Evolutionary conservation across 2,329 filamentous ascomycete species (phyloP).

Genomic region (Teratosphaeria destructans): DNA sequence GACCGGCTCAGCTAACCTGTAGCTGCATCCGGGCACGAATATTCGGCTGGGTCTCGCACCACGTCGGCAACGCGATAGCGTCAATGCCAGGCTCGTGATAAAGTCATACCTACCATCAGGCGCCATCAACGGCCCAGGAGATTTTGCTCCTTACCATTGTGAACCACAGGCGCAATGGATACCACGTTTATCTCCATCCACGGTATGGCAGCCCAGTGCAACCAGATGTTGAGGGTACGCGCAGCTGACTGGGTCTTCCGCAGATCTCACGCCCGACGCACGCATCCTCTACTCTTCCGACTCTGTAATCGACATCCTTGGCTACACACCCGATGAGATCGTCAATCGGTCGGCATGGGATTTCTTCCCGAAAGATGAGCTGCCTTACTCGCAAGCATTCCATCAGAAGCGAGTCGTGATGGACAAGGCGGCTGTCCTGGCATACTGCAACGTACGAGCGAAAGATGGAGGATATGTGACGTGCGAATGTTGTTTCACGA

Average conservation of each 20-base stretch:
- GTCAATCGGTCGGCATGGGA: slow-evolving; percentile 70
- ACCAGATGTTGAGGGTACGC: background rate
- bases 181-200: slow-evolving; percentile 82
- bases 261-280: slow-evolving; percentile 65
- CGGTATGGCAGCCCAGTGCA: slow-evolving; percentile 43
- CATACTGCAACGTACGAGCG: slow-evolving; percentile 64
- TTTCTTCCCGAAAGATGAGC: slow-evolving; percentile 74
- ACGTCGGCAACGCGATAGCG: background rate
- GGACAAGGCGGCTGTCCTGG: slow-evolving; percentile 75
- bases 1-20: background rate
- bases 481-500: slow-evolving; percentile 82
- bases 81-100: background rate
- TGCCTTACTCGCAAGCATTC: slow-evolving; percentile 61
- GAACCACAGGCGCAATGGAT: slow-evolving; percentile 17
- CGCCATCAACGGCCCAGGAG: background rate
- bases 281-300: slow-evolving; percentile 75
- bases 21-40: background rate
- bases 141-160: slow-evolving; percentile 2
- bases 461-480: slow-evolving; percentile 61
- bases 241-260: background rate
- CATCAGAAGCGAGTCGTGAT: slow-evolving; percentile 64
- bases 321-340: slow-evolving; percentile 66
- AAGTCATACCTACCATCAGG: background rate
- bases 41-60: background rate
- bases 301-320: slow-evolving; percentile 73